These are phyloP conservation scores for Solanum sitiens DNA, from an alignment of 257 asterid species.

Conservation along the genomic window DNA sequence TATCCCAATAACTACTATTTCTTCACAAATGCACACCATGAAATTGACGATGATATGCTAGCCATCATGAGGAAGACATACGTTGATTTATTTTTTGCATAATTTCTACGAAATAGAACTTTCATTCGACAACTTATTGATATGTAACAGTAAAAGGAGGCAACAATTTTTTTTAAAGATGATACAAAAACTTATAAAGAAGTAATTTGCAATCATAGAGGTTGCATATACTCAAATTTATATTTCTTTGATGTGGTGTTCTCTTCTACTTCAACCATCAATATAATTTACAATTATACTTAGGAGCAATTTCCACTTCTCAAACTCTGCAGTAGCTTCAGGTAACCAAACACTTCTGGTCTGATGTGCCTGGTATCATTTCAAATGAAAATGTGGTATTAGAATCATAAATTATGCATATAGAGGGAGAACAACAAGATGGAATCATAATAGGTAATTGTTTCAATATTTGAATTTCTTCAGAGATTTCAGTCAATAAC, in stretches of 20 bases:
- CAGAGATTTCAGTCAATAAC: not conserved
- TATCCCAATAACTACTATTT: too few species aligned
- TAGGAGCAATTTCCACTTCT: conserved; percentile 70
- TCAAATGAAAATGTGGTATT: not conserved
- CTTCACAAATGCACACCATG: too few species aligned
- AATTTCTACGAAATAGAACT: not conserved
- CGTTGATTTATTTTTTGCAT: not conserved
- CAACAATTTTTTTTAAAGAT: not conserved
- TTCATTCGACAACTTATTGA: not conserved
- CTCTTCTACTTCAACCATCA: not conserved
- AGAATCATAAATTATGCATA: not conserved
- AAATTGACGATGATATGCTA: too few species aligned
- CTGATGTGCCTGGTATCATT: conserved; percentile 45
- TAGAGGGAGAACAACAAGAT: not conserved
- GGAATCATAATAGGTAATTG: not conserved
- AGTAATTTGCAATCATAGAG: not conserved
- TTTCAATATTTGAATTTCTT: not conserved
- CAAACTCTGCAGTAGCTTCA: conserved; percentile 57
- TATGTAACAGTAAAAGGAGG: not conserved
- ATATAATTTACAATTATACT: not conserved
- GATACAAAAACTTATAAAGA: not conserved
- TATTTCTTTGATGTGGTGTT: not conserved
- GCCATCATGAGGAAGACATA: not conserved
- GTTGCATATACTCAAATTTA: not conserved
- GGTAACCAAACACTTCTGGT: conserved; percentile 72